Evolutionary conservation across 139 green algal species (phyloP).

Genomic region (Closterium sp.): DNA sequence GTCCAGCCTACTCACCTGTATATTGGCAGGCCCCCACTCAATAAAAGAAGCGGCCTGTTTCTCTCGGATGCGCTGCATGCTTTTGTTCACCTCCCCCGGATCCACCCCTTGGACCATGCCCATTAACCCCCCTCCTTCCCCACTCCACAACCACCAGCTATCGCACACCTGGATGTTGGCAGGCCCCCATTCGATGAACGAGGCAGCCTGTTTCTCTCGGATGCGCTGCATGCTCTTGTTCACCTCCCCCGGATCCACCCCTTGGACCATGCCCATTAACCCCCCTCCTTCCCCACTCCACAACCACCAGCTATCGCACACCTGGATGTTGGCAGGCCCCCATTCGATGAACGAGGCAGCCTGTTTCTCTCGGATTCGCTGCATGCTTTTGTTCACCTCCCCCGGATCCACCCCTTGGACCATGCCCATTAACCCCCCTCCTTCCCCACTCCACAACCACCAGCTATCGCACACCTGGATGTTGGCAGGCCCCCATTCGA

Average conservation of each 20-base stretch:
- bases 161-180: no score
- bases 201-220: conserved; percentile 86
- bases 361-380: neutral
- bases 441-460: neutral
- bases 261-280: neutral
- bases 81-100: conserved; percentile 76
- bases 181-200: conserved; percentile 98
- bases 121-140: no score
- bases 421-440: neutral
- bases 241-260: neutral
- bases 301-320: neutral
- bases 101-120: no score
- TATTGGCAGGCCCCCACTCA: no score
- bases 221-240: conserved; percentile 92
- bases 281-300: neutral
- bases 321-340: neutral
- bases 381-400: neutral
- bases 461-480: conserved; percentile 72
- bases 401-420: neutral
- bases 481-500: conserved; percentile 94
- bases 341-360: neutral
- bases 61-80: conserved; percentile 92
- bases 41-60: conserved; percentile 55
- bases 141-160: no score
- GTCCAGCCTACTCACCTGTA: no score